Percentiles rank a stretch among this genome's conserved stretches.
phyloP scores from a whole-genome alignment of 225 moss, liverwort and hornwort genomes.

The Asterella californica region DNA sequence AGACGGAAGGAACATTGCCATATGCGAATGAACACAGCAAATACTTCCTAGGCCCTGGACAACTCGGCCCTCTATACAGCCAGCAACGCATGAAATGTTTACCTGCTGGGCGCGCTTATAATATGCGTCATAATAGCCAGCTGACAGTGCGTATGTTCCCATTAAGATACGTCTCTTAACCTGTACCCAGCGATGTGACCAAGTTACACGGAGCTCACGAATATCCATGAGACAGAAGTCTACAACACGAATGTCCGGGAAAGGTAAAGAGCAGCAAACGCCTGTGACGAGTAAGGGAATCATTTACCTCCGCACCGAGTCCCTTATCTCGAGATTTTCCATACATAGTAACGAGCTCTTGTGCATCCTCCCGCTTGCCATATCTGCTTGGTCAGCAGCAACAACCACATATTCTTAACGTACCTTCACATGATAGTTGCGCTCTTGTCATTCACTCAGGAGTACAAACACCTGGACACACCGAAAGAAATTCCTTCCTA shows the following conservation, averaged over 20 bases:
- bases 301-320: constrained; percentile 72
- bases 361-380: constrained; percentile 69
- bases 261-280: not conserved
- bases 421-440: not conserved
- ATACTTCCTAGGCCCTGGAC: not conserved
- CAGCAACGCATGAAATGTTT: not conserved
- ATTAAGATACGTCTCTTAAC: constrained; percentile 94
- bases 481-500: not conserved
- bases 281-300: not conserved
- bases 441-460: not conserved
- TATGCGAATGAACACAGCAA: not conserved
- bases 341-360: constrained; percentile 83
- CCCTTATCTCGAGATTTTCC: constrained; percentile 77
- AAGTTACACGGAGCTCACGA: not conserved
- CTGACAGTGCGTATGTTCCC: constrained; percentile 94
- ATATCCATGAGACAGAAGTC: not conserved
- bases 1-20: not conserved
- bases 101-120: constrained; percentile 99
- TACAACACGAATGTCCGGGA: not conserved
- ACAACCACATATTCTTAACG: not conserved
- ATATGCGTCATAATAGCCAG: constrained; percentile 94
- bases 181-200: constrained; percentile 31
- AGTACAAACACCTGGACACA: no score
- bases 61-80: not conserved
- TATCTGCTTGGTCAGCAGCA: constrained; percentile 43